Evolutionary conservation across 768 basidiomycete species (phyloP).

Genomic region (Lactarius quietus): DNA sequence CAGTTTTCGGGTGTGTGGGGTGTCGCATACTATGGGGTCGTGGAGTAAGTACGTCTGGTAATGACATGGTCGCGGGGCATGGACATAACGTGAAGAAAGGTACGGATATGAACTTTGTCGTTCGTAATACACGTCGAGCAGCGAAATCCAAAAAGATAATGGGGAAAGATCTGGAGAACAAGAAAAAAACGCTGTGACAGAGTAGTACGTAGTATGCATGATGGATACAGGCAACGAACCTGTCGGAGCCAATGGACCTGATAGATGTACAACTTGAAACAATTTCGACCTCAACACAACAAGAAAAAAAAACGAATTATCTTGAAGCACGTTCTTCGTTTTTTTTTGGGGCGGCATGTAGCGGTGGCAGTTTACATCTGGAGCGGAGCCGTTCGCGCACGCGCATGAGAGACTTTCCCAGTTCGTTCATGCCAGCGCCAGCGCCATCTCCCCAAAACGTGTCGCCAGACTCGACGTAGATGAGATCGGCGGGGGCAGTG

Average conservation of each 20-base stretch:
- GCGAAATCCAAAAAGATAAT: constrained; percentile 10
- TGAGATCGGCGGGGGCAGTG: constrained; percentile 43
- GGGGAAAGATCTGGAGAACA: constrained; percentile 6
- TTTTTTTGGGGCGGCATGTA: neutral
- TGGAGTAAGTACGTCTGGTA: neutral
- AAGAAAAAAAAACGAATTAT: neutral
- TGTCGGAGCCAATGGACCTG: constrained; percentile 1
- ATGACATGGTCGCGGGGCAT: neutral
- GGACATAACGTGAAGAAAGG: neutral
- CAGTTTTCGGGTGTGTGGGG: neutral
- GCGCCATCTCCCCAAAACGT: constrained; percentile 65
- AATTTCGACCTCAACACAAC: neutral
- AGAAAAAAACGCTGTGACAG: neutral
- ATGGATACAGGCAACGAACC: constrained; percentile 4
- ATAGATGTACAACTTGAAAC: constrained; percentile 5
- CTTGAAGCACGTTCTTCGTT: neutral
- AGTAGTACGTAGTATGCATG: neutral
- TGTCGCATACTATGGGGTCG: neutral
- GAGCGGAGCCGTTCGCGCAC: constrained; percentile 48
- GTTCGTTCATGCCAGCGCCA: constrained; percentile 54
- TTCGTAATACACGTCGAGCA: neutral
- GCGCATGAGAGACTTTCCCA: constrained; percentile 56
- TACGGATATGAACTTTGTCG: neutral
- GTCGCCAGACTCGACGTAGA: constrained; percentile 55
- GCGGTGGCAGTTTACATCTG: constrained; percentile 26